A percentile compares a stretch with the other conserved stretches of the same genome.
Conservation (phyloP, 129 eudicot genomes). For the Centaurea solstitialis region DNA sequence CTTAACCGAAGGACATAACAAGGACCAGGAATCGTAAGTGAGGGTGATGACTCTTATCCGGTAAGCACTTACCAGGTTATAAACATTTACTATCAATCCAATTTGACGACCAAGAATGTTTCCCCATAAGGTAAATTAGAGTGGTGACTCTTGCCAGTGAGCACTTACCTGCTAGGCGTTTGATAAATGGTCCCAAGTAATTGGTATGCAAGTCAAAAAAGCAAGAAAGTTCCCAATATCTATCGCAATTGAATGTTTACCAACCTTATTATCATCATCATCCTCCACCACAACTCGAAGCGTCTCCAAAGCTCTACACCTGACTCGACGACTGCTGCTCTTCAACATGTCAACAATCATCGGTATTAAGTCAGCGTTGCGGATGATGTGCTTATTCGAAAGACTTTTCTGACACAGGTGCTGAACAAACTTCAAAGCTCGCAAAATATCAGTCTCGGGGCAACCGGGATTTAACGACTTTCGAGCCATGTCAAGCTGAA, state of each 20-base stretch:
- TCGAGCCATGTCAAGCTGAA: conserved; percentile 89
- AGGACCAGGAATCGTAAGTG: no score
- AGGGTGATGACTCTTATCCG: no score
- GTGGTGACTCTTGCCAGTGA: no score
- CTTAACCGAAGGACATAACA: no score
- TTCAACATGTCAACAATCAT: conserved; percentile 77
- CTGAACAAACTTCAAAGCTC: conserved; percentile 72
- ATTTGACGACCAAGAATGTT: no score
- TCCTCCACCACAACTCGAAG: conserved; percentile 82
- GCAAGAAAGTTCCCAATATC: not conserved
- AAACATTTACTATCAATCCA: no score
- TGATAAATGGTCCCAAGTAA: no score
- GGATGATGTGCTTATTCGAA: conserved; percentile 63
- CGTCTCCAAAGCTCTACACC: conserved; percentile 76
- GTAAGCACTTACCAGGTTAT: no score
- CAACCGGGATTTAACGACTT: conserved; percentile 50
- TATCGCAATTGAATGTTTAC: conserved; percentile 19
- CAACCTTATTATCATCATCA: conserved; percentile 84
- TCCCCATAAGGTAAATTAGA: no score
- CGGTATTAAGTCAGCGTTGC: conserved; percentile 65
- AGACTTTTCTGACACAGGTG: conserved; percentile 54
- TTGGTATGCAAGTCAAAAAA: no score
- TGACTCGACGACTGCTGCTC: conserved; percentile 69
- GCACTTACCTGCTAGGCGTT: no score
- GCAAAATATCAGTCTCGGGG: conserved; percentile 65